A percentile compares a stretch with the other conserved stretches of the same genome.
Conservation (phyloP, 2,329 filamentous ascomycete species). For the Aphanocladium album region DNA sequence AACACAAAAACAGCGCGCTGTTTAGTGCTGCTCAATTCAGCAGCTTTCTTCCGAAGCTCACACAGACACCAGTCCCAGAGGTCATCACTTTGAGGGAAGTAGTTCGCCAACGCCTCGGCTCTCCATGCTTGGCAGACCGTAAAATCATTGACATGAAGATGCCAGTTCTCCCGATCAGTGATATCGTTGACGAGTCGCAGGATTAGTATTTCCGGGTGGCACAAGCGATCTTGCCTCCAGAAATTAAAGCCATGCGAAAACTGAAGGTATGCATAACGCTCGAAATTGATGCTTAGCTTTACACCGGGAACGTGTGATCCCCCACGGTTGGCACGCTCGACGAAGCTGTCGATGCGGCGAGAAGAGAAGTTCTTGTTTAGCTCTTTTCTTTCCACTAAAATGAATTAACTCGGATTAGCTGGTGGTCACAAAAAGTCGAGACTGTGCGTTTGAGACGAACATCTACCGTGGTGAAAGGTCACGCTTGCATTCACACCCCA, state of each 20-base stretch:
- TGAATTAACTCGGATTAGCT: neutral
- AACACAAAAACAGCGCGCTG: neutral
- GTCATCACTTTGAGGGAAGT: neutral
- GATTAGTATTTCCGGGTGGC: neutral
- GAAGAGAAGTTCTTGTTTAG: neutral
- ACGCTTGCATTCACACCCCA: neutral
- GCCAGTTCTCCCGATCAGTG: neutral
- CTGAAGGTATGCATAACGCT: neutral
- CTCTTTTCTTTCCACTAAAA: neutral
- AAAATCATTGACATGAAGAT: neutral
- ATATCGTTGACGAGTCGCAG: neutral
- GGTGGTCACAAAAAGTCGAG: neutral
- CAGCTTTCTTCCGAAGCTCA: neutral
- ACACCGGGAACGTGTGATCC: neutral
- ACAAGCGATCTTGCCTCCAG: neutral
- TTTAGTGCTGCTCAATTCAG: neutral
- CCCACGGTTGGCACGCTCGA: neutral
- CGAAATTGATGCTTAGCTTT: neutral
- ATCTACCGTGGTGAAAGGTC: neutral
- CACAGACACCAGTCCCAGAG: slow-evolving; percentile 3
- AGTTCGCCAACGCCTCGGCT: neutral
- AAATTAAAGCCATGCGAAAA: slow-evolving; percentile 1
- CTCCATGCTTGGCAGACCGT: neutral
- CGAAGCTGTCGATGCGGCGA: neutral
- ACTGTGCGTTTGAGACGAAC: neutral